Conservation (phyloP, 345 rosid genomes). For the Brassica napus region Da-Ae NC_063436.1:17017001-17017500, state of each 20-base stretch:
- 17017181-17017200: slow-evolving; percentile 70
- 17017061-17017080: background rate
- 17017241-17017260: slow-evolving; percentile 68
- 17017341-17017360: slow-evolving; percentile 7
- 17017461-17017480: too few relatives aligned
- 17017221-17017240: slow-evolving; percentile 62
- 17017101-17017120: background rate
- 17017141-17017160: slow-evolving; percentile 54
- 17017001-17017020: background rate
- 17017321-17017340: background rate
- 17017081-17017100: background rate
- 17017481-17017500: background rate
- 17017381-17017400: slow-evolving; percentile 7
- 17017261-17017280: background rate
- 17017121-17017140: slow-evolving; percentile 37
- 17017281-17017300: background rate
- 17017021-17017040: background rate
- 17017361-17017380: too few relatives aligned
- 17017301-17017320: background rate
- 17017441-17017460: background rate
- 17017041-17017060: slow-evolving; percentile 23
- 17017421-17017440: background rate
- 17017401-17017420: background rate
- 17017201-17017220: slow-evolving; percentile 77
- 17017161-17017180: slow-evolving; percentile 73